Evolutionary conservation across 306 rosid species (phyloP).

Genomic region (Gastrolobium villosum): DNA sequence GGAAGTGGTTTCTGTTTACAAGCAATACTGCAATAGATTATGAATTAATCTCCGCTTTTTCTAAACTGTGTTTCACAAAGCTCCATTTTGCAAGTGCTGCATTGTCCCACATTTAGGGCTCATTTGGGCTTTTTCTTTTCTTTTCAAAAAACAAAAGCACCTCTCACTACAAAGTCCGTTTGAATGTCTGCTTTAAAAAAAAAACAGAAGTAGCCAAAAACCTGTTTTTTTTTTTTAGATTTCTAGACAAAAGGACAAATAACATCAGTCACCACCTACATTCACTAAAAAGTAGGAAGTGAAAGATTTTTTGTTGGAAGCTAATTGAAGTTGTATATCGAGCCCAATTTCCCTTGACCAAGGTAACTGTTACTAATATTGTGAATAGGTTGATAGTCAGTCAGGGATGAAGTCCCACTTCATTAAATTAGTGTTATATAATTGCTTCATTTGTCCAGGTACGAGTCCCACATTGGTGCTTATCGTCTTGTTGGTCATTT

Average conservation of each 20-base stretch:
- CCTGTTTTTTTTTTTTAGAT: too few relatives aligned
- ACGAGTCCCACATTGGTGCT: too few relatives aligned
- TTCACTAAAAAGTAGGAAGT: not conserved
- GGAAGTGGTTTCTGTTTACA: not conserved
- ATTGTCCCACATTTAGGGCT: not conserved
- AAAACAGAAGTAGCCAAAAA: too few relatives aligned
- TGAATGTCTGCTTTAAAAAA: too few relatives aligned
- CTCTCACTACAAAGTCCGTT: too few relatives aligned
- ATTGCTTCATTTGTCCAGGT: too few relatives aligned
- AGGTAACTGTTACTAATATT: not conserved
- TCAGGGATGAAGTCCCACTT: too few relatives aligned
- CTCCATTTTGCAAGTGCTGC: conserved; percentile 2
- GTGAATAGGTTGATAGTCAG: too few relatives aligned
- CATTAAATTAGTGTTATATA: too few relatives aligned
- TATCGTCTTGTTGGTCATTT: too few relatives aligned
- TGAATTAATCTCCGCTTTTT: conserved; percentile 6
- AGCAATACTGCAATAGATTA: not conserved
- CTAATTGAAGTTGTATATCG: conserved; percentile 22
- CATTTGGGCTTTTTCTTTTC: too few relatives aligned
- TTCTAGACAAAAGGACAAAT: not conserved
- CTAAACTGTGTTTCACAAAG: not conserved
- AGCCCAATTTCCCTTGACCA: not conserved
- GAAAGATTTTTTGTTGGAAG: not conserved
- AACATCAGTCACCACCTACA: not conserved
- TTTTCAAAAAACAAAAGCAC: too few relatives aligned